A percentile compares a stretch with the other conserved stretches of the same genome.
These are phyloP conservation scores for Mycena kentingensis DNA, from an alignment of 768 basidiomycete species.

Conservation along the genomic window DNA sequence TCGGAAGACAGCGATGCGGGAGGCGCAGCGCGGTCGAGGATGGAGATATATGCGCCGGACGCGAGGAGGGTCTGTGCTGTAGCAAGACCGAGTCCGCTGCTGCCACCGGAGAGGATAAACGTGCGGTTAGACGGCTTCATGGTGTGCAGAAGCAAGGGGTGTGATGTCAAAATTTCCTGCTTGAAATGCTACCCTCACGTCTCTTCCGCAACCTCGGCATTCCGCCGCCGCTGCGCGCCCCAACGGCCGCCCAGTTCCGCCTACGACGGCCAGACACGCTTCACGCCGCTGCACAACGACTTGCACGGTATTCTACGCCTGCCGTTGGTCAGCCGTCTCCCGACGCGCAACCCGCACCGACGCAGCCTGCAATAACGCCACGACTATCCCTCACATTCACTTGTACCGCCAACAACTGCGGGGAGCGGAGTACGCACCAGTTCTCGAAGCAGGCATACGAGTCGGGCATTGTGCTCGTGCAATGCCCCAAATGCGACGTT, in stretches of 20 bases:
- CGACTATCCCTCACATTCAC: conserved; percentile 81
- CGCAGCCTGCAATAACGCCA: conserved; percentile 52
- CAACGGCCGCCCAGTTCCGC: conserved; percentile 38
- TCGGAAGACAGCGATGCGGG: conserved; percentile 26
- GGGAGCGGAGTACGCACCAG: conserved; percentile 78
- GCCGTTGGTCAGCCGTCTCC: conserved; percentile 6
- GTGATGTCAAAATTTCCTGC: neutral
- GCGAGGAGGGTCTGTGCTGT: conserved; percentile 49
- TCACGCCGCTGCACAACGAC: conserved; percentile 14
- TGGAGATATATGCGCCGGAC: conserved; percentile 48
- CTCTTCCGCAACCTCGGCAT: conserved; percentile 48
- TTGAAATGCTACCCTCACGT: conserved; percentile 48
- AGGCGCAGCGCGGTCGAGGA: conserved; percentile 52
- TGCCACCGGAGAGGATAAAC: conserved; percentile 62
- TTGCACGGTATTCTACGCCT: conserved; percentile 21
- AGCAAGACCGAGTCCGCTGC: conserved; percentile 57
- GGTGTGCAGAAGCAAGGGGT: neutral
- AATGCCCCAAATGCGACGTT: conserved; percentile 90
- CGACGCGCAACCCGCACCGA: conserved; percentile 28
- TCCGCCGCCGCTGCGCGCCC: conserved; percentile 45
- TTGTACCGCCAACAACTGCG: conserved; percentile 76
- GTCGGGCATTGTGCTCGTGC: conserved; percentile 84
- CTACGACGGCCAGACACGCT: conserved; percentile 14
- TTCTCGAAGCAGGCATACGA: conserved; percentile 86
- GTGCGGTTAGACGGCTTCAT: conserved; percentile 58